Conservation (phyloP, 2,329 filamentous ascomycete species). For the Lachnellula suecica region DNA sequence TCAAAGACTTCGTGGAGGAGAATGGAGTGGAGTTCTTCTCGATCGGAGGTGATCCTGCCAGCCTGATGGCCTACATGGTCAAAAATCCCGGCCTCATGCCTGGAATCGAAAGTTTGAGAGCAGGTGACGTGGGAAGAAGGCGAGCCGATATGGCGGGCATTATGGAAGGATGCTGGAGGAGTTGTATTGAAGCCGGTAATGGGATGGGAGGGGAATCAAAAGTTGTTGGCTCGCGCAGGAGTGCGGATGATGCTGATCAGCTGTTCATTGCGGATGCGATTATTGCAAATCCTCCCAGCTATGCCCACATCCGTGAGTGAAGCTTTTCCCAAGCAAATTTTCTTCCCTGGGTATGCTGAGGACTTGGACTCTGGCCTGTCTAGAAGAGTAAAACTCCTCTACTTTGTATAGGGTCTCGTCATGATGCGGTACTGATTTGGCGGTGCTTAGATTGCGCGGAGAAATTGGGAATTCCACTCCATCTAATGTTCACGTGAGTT, state of each 20-base stretch:
- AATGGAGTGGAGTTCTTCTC: conserved; percentile 76
- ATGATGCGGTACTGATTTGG: background rate
- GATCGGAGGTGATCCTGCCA: conserved; percentile 71
- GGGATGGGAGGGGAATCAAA: conserved; percentile 40
- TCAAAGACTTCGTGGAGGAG: conserved; percentile 71
- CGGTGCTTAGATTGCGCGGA: conserved; percentile 62
- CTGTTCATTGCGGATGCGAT: conserved; percentile 71
- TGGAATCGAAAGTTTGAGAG: conserved; percentile 70
- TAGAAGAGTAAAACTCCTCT: no score
- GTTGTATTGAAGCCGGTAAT: conserved; percentile 75
- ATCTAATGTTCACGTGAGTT: conserved; percentile 81
- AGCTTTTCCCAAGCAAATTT: no score
- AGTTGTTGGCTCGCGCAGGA: background rate
- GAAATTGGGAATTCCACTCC: conserved; percentile 71
- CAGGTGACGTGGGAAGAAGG: conserved; percentile 71
- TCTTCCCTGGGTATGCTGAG: no score
- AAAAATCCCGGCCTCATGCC: conserved; percentile 84
- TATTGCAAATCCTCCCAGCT: conserved; percentile 77
- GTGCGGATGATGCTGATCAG: conserved; percentile 37
- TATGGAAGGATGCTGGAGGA: conserved; percentile 77
- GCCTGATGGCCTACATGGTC: conserved; percentile 66
- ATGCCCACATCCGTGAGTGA: conserved; percentile 65
- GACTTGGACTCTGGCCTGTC: no score
- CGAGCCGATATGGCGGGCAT: conserved; percentile 74
- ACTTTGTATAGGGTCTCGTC: no score